Base-by-base conservation (phyloP, 306 rosid species). In the Prinsepia uniflora region DNA sequence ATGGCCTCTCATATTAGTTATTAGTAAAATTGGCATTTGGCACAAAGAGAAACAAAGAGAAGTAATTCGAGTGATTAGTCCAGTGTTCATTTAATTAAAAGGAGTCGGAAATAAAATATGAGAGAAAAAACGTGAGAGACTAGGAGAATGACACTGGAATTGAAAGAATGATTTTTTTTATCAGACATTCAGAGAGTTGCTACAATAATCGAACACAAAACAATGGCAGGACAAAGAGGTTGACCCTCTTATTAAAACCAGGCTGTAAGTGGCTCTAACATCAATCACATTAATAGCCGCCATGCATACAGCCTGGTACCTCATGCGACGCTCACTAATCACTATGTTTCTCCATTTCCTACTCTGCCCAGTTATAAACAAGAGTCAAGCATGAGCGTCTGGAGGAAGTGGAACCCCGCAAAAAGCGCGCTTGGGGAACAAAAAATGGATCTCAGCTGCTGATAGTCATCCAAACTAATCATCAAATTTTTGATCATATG, bases 111-210 rank as follows among this genome's bases (percentile, higher is more conserved):
- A 50, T 8, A 9, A 14, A 30, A 56, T 68, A 19, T 7, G 24
- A 43, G 59, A 59, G 75, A 46, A 30, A 30, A 30, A 30, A 30
- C 36, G 69, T 42, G 50, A 65, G 61, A 62, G 67, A 61, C 43
- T 15, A 4, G 0, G 49, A 40, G 10, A 10, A 70, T 55, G 8
- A 70, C 52, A 61, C 22, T 12, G 12, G 65, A 70, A 73, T 67
- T 49, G 68, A 82, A 86, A 81, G 84, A 86, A 84, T 83, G 84
- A 83, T 78, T 61, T 81, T 77, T 77, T 65, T 78, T 64, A 77
- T 71, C 65, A 60, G 65, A 68, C 9, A 67, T 75, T 73, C 60
- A 78, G 47, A 58, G 58, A 50, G 41, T 70, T 76, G 22, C 73
- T 47, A 60, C 61, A 24, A 65, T 18, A 75, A 79, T 65, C 70